Evolutionary conservation across 805 yeast genomes (phyloP).

Genomic region (Candida namnaoensis): DNA sequence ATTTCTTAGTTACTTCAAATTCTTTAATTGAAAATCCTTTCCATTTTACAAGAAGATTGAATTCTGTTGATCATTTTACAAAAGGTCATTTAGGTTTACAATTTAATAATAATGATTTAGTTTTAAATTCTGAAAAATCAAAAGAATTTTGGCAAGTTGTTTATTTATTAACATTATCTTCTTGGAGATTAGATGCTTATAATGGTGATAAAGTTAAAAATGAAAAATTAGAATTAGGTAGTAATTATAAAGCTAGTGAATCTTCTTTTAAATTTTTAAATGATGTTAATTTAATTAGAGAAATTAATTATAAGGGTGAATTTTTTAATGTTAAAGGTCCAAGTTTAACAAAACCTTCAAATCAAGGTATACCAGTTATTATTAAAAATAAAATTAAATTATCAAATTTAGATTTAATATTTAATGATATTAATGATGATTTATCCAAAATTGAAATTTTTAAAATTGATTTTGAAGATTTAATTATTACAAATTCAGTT

Average conservation of each 20-base stretch:
- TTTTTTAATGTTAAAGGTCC: conserved; percentile 33
- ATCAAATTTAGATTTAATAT: too few relatives aligned
- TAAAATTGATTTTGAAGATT: neutral
- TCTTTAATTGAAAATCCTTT: neutral
- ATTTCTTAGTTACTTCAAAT: neutral
- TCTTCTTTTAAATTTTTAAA: conserved; percentile 5
- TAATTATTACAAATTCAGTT: neutral
- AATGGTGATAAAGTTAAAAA: neutral
- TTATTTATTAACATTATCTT: conserved; percentile 26
- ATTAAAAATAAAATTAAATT: conserved; percentile 16
- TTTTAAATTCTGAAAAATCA: conserved; percentile 13
- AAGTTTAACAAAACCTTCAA: conserved; percentile 30
- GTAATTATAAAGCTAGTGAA: too few relatives aligned
- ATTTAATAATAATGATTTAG: neutral
- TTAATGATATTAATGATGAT: neutral
- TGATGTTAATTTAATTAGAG: conserved; percentile 26
- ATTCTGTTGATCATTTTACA: neutral
- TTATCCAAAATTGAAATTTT: neutral
- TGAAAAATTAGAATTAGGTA: too few relatives aligned
- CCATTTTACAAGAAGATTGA: neutral
- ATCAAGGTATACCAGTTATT: conserved; percentile 34
- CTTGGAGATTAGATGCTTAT: conserved; percentile 30
- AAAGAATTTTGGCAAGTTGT: conserved; percentile 30
- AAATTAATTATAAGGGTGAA: conserved; percentile 29
- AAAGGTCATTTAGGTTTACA: neutral